A percentile compares a stretch with the other conserved stretches of the same genome.
phyloP scores from a whole-genome alignment of 1,284 basidiomycete genomes.

The Uromyces viciae-fabae region DNA sequence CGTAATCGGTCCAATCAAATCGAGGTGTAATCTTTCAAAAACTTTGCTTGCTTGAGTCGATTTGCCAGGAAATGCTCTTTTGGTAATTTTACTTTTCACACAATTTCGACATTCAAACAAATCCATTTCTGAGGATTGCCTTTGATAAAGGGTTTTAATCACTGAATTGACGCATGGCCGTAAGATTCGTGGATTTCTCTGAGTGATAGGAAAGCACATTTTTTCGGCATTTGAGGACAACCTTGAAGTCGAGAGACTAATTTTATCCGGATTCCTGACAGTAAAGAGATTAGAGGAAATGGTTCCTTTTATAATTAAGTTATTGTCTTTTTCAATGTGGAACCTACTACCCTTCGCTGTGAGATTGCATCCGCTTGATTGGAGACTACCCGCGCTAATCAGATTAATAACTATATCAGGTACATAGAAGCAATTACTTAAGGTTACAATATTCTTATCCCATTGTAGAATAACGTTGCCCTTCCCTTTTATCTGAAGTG shows the following conservation, averaged over 20 bases:
- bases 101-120: background rate
- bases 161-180: background rate
- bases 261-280: background rate
- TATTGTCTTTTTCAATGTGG: background rate
- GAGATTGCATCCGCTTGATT: background rate
- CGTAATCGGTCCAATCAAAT: background rate
- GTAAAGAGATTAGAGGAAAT: background rate
- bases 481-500: background rate
- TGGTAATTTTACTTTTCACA: background rate
- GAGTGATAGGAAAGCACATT: background rate
- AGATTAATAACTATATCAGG: slow-evolving; percentile 1
- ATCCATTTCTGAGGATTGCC: background rate
- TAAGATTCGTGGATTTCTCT: background rate
- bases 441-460: background rate
- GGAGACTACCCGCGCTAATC: background rate
- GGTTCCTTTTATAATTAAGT: background rate
- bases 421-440: background rate
- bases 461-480: background rate
- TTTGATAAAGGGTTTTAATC: background rate
- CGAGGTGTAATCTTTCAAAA: background rate
- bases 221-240: no score
- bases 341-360: background rate
- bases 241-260: background rate
- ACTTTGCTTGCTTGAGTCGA: background rate
- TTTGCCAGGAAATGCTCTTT: background rate